Evolutionary conservation across 2,329 filamentous ascomycete species (phyloP).

Genomic region (Westerdykella sp.): DNA sequence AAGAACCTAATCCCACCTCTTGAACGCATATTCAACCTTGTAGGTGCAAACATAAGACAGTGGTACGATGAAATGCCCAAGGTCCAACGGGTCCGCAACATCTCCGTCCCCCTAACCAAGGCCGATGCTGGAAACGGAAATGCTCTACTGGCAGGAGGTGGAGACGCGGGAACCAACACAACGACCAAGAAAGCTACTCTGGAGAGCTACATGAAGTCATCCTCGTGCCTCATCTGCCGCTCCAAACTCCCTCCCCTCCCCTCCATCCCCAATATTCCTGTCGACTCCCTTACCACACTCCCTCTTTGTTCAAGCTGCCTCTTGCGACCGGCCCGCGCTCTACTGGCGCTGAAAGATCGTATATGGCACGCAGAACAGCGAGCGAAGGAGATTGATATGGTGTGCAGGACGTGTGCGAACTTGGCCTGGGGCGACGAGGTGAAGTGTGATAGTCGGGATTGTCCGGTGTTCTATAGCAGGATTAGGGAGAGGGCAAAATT

Average conservation of each 20-base stretch:
- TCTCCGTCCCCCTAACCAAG: constrained; percentile 36
- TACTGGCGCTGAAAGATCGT: constrained; percentile 58
- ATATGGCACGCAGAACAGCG: constrained; percentile 59
- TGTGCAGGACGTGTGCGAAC: constrained; percentile 77
- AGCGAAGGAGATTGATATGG: constrained; percentile 56
- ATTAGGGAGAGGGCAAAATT: constrained; percentile 50
- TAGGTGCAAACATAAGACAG: constrained; percentile 79
- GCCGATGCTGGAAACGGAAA: constrained; percentile 11
- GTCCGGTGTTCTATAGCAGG: constrained; percentile 81
- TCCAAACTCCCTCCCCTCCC: constrained; percentile 47
- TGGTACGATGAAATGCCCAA: constrained; percentile 99
- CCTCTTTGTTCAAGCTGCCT: constrained; percentile 57
- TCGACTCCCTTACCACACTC: constrained; percentile 19
- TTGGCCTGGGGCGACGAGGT: constrained; percentile 69
- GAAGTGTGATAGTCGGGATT: constrained; percentile 85
- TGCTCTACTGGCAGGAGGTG: constrained; percentile 17
- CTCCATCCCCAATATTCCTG: constrained; percentile 7
- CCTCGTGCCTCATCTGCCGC: constrained; percentile 71
- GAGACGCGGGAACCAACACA: constrained; percentile 3
- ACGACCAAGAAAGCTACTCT: constrained; percentile 60
- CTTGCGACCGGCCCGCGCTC: constrained; percentile 50
- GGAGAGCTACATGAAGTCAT: constrained; percentile 86
- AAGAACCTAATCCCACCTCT: constrained; percentile 94
- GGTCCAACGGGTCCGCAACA: constrained; percentile 64
- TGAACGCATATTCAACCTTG: constrained; percentile 92